Base-by-base conservation (phyloP, 2,329 filamentous ascomycete genomes). In the Davidsoniella australis region DNA sequence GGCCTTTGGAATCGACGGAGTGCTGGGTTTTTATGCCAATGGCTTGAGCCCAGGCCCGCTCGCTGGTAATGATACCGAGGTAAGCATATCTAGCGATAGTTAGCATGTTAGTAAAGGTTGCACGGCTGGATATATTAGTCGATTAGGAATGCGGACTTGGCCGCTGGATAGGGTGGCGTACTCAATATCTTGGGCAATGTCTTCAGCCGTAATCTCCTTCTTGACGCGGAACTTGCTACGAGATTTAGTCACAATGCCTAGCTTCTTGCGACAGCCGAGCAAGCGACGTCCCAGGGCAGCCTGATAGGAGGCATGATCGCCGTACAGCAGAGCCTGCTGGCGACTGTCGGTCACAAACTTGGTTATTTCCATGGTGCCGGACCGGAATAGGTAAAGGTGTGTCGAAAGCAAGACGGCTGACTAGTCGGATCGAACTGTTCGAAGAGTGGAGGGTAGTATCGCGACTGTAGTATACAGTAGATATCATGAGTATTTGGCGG, bases 21-120 rank as follows among this genome's bases (percentile, higher is more conserved):
- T 93, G 85, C 17, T 77, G 70, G 3, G 85, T 76, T 65, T 94
- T 95, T 73, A 95, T 86, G 61, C 83, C 79, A 87, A 96, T 93
- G 51, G 88, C 89, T 63, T 94, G 82, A 37, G 91, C 89, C 85
- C 87, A 96, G 47, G 88, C 85, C 55, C 91, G 77, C 68, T 98
- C 91, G 53, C 88, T 80, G 38, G 79, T 84, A 59, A 95, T 77
- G 50, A 98, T 72, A 29, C 89, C 71, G n/a, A 95, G 71, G 56
- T 82, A 73, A 45, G 80, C 75, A 65, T 80, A 85, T 64, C 85
- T 93, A 57, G 36, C 42, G 14, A 52, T 56, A 52, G 44, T 26
- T 20, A 37, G 23, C 24, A 2, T 29, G 18, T 39, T 23, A 26
- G 26, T 33, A 20, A 23, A 41, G 43, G 14, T 45, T 17, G 10